Conservation (phyloP, 2,329 filamentous ascomycete species). For the Chaetomium olivaceum region DNA sequence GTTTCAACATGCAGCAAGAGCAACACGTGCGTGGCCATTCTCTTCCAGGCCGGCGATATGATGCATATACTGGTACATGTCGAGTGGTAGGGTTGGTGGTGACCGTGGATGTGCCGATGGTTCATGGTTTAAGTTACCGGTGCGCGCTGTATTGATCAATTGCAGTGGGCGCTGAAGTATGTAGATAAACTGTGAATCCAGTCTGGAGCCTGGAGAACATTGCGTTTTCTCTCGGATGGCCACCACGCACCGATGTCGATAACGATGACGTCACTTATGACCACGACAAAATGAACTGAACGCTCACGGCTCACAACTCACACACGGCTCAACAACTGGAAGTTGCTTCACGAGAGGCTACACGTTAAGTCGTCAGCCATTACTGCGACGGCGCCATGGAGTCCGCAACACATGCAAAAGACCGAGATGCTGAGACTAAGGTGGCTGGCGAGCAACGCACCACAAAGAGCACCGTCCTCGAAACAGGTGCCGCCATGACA, state of each 20-base stretch:
- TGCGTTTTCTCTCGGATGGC: too few relatives aligned
- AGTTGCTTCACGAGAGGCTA: not conserved
- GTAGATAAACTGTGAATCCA: too few relatives aligned
- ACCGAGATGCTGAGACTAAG: constrained; percentile 18
- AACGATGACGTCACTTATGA: constrained; percentile 20
- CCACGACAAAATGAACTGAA: not conserved
- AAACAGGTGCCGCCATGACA: constrained; percentile 60
- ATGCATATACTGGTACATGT: too few relatives aligned
- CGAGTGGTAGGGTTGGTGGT: too few relatives aligned
- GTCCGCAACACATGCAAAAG: constrained; percentile 14
- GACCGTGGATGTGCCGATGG: too few relatives aligned
- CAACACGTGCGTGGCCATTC: too few relatives aligned
- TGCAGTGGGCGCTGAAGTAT: too few relatives aligned
- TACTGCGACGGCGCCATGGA: constrained; percentile 3
- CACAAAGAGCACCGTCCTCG: constrained; percentile 58
- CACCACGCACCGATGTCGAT: not conserved
- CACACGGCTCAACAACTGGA: not conserved
- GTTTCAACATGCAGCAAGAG: not conserved
- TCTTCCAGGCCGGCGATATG: too few relatives aligned
- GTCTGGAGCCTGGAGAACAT: too few relatives aligned
- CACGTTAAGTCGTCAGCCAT: not conserved
- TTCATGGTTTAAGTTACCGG: too few relatives aligned
- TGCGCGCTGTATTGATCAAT: too few relatives aligned
- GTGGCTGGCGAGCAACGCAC: constrained; percentile 51
- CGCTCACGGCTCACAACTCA: not conserved